Evolutionary conservation across 192 early-diverging fungal genomes (phyloP).

Genomic region (Umbelopsis sp.): DNA sequence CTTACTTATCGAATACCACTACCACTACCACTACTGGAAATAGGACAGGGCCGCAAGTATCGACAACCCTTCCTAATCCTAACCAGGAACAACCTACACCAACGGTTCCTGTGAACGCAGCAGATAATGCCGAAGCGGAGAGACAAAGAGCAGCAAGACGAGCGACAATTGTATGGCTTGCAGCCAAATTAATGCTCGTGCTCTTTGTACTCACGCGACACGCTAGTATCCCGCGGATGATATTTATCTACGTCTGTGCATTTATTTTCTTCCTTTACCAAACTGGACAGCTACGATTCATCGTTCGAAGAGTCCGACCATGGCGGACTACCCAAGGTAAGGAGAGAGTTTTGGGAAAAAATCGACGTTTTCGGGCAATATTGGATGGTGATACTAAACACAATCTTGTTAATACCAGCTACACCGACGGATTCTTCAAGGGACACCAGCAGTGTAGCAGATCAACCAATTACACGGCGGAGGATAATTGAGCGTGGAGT

Average conservation of each 20-base stretch:
- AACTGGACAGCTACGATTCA: slow-evolving; percentile 54
- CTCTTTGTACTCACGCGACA: slow-evolving; percentile 65
- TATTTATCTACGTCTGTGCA: slow-evolving; percentile 56
- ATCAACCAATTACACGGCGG: slow-evolving; percentile 10
- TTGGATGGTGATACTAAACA: not conserved
- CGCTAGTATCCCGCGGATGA: slow-evolving; percentile 56
- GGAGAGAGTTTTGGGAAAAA: not conserved
- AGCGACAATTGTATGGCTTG: slow-evolving; percentile 55
- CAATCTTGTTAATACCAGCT: not conserved
- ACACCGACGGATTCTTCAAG: not conserved
- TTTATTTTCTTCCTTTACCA: slow-evolving; percentile 63
- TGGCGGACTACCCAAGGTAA: not conserved
- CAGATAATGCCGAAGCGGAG: not conserved
- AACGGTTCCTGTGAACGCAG: not conserved
- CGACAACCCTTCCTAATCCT: not conserved
- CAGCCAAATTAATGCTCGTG: slow-evolving; percentile 60
- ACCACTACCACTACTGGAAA: not conserved
- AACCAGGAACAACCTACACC: not conserved
- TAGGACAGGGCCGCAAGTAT: not conserved
- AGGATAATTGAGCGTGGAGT: slow-evolving; percentile 22
- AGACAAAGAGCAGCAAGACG: slow-evolving; percentile 26
- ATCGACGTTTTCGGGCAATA: no score
- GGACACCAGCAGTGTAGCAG: not conserved
- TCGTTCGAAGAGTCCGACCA: slow-evolving; percentile 30
- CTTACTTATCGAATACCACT: not conserved